Base-by-base conservation (phyloP, 1,139 yeast genomes). In the Candida albicans region DNA sequence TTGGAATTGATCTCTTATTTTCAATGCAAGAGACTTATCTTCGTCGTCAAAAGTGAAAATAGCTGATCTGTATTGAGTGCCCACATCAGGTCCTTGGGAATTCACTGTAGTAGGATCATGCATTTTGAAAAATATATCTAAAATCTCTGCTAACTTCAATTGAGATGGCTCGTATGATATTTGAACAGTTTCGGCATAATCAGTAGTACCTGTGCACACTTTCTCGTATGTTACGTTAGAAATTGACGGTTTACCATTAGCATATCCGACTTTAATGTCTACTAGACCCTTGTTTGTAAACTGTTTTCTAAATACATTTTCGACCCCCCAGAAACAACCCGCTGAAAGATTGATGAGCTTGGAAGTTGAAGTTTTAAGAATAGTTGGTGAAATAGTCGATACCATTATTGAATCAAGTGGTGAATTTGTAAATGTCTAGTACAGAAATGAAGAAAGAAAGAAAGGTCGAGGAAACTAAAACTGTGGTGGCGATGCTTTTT, bases 271-370 rank as follows among this genome's bases (percentile, higher is more conserved):
- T 58, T 79, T 82, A 42, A 83, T 75, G 59, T 87, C 96, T 12
- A 84, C 61, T 18, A 91, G 64, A 2, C 91, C 91, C 58, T 79
- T 82, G 44, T 67, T 74, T 5, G 58, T 57, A 53, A 81, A 86
- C 51, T 86, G 77, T 59, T 86, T 86, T 50, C 84, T 70, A 68
- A 80, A 90, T 33, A 91, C 82, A 55, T 86, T 85, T 59, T 93
- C 98, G 10, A 87, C 89, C 14, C 96, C 96, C 98, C 98, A 91
- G 73, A 90, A 93, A 61, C 99, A 91, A 3, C 95, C 95, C 1
- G 87, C 90, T 1, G 88, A 91, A 18, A 85, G 62, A 0, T 90
- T 84, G 43, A 83, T 62, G 31, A 82, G 53, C 52, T 77, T 73
- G 40, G 84, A 59, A 4, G 73, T 61, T 6, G 68, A 37, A 2